Conservation (phyloP, 768 basidiomycete genomes). For the Daedaleopsis nitida region DNA sequence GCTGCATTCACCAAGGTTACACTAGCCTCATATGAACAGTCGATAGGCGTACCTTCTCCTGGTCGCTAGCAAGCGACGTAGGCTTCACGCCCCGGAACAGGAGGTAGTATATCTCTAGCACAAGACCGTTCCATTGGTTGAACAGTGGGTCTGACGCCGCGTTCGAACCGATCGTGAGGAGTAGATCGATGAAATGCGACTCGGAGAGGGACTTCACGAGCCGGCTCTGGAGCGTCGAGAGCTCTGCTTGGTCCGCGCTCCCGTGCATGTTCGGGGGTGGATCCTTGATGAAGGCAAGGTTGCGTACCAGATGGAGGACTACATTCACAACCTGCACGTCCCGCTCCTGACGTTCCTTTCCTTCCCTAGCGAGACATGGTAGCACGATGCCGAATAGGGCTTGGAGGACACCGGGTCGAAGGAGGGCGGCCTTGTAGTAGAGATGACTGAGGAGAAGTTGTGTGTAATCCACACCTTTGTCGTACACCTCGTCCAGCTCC, state of each 20-base stretch:
- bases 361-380: slow-evolving; percentile 72
- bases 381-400: slow-evolving; percentile 75
- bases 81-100: slow-evolving; percentile 83
- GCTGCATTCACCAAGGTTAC: slow-evolving; percentile 41
- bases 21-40: slow-evolving; percentile 2
- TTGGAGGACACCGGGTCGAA: slow-evolving; percentile 67
- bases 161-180: slow-evolving; percentile 87
- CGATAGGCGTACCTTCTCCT: slow-evolving; percentile 55
- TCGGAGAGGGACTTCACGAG: slow-evolving; percentile 72
- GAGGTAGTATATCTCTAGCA: slow-evolving; percentile 92
- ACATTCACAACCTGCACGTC: slow-evolving; percentile 89
- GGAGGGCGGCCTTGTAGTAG: slow-evolving; percentile 83
- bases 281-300: slow-evolving; percentile 94
- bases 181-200: slow-evolving; percentile 71
- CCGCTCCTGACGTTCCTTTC: slow-evolving; percentile 70
- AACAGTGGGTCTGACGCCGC: slow-evolving; percentile 74
- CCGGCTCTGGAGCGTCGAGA: slow-evolving; percentile 75
- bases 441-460: slow-evolving; percentile 79
- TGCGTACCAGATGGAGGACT: slow-evolving; percentile 86
- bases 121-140: slow-evolving; percentile 83
- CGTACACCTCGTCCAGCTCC: slow-evolving; percentile 83
- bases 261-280: slow-evolving; percentile 67
- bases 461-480: slow-evolving; percentile 87
- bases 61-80: slow-evolving; percentile 54
- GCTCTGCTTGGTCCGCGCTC: slow-evolving; percentile 79